Conservation (phyloP, 2,329 filamentous ascomycete species). For the Claviceps paspali region DNA sequence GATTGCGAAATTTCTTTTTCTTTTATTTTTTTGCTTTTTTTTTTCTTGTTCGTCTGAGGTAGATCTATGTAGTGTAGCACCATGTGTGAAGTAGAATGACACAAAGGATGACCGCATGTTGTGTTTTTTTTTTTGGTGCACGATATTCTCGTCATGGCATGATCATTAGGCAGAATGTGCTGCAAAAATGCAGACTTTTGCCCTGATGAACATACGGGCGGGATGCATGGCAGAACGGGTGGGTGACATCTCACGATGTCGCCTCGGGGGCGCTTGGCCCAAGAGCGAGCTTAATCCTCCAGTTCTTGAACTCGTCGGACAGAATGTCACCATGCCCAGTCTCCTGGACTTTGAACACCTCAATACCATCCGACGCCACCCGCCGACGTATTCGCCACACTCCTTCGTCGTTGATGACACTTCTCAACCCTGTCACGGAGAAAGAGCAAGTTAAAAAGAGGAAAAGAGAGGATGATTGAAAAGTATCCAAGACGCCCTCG, state of each 20-base stretch:
- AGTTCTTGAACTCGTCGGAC: conserved; percentile 62
- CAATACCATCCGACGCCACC: conserved; percentile 48
- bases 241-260: neutral
- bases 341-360: conserved; percentile 59
- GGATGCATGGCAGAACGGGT: neutral
- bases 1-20: neutral
- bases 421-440: conserved; percentile 39
- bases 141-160: too few species aligned
- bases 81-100: conserved; percentile 6
- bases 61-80: conserved; percentile 8
- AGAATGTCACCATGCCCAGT: conserved; percentile 63
- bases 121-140: neutral
- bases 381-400: conserved; percentile 66
- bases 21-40: neutral
- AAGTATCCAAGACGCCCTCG: too few species aligned
- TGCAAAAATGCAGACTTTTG: neutral
- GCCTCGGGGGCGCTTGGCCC: conserved; percentile 9
- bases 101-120: neutral
- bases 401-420: conserved; percentile 50
- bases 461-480: neutral
- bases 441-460: neutral
- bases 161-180: neutral
- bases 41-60: neutral
- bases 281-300: conserved; percentile 44
- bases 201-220: neutral